Conservation (phyloP, 208 protist genomes). For the Sergeia podlipaevii region DNA sequence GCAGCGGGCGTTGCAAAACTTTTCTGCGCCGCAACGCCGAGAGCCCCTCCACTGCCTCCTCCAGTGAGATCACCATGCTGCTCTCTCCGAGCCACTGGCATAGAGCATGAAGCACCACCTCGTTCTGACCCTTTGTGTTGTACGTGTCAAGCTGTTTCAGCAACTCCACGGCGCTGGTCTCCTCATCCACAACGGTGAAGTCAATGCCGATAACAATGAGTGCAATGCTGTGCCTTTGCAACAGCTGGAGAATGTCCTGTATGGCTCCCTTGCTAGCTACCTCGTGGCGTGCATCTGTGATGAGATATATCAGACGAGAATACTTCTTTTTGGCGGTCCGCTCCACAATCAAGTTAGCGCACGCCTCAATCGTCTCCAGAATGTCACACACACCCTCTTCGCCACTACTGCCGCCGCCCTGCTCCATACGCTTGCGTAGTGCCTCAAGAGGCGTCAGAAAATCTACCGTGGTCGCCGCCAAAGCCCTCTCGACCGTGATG, state of each 20-base stretch:
- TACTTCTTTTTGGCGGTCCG: constrained; percentile 43
- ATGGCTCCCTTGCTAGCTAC: constrained; percentile 72
- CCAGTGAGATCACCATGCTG: constrained; percentile 39
- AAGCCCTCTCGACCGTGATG: constrained; percentile 23
- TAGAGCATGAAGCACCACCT: constrained; percentile 50
- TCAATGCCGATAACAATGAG: constrained; percentile 80
- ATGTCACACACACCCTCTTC: constrained; percentile 36
- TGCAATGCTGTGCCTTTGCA: constrained; percentile 35
- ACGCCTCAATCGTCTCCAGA: constrained; percentile 83
- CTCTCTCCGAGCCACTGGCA: constrained; percentile 23
- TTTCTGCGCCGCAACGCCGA: constrained; percentile 19
- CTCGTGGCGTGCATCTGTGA: constrained; percentile 74
- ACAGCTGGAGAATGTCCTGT: constrained; percentile 26
- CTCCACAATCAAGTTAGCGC: constrained; percentile 62
- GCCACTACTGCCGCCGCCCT: constrained; percentile 1
- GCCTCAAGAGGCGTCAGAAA: constrained; percentile 4
- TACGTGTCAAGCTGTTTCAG: too few relatives aligned
- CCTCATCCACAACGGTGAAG: constrained; percentile 27
- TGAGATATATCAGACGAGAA: constrained; percentile 76
- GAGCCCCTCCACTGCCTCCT: constrained; percentile 35
- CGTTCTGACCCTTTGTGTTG: constrained; percentile 74
- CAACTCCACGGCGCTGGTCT: constrained; percentile 10
- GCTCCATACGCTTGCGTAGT: too few relatives aligned
- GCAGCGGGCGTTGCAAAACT: constrained; percentile 35
- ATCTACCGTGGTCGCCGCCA: constrained; percentile 13